Evolutionary conservation across 2,329 filamentous ascomycete species (phyloP).

Genomic region (Fusarium udum): DNA sequence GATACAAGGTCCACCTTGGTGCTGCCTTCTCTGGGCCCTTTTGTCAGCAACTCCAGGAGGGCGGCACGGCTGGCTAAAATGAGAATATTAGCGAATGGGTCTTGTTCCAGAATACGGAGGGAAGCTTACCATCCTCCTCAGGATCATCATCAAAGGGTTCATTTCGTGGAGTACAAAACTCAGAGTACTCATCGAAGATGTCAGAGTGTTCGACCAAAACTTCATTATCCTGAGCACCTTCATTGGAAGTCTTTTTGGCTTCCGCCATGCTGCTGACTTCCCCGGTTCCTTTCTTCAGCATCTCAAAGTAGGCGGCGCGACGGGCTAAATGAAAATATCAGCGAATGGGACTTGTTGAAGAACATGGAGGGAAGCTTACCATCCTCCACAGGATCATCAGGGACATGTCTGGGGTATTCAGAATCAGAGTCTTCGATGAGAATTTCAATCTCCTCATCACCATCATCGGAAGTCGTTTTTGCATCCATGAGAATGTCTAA

Average conservation of each 20-base stretch:
- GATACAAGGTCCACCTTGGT: rapidly evolving
- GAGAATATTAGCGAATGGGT: background rate
- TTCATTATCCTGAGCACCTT: too few relatives aligned
- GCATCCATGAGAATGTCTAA: background rate
- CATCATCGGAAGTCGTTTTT: background rate
- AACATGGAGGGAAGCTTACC: background rate
- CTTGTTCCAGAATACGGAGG: background rate
- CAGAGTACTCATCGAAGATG: too few relatives aligned
- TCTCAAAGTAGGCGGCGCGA: background rate
- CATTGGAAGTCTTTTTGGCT: too few relatives aligned
- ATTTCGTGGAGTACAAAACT: too few relatives aligned
- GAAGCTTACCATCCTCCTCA: background rate
- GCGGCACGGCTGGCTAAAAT: background rate
- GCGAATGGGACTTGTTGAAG: background rate
- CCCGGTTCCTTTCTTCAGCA: background rate
- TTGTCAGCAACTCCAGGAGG: background rate
- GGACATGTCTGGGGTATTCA: background rate
- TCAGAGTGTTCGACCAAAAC: too few relatives aligned
- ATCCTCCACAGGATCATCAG: background rate
- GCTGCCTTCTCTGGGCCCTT: background rate
- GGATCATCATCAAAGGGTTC: background rate
- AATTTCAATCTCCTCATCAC: background rate
- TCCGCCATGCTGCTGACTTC: background rate
- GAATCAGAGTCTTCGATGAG: background rate
- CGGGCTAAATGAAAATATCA: rapidly evolving